Percentiles rank a stretch among this genome's conserved stretches.
These are phyloP conservation scores for Alternaria panax DNA, from an alignment of 2,329 filamentous ascomycete species.

Conservation along the genomic window DNA sequence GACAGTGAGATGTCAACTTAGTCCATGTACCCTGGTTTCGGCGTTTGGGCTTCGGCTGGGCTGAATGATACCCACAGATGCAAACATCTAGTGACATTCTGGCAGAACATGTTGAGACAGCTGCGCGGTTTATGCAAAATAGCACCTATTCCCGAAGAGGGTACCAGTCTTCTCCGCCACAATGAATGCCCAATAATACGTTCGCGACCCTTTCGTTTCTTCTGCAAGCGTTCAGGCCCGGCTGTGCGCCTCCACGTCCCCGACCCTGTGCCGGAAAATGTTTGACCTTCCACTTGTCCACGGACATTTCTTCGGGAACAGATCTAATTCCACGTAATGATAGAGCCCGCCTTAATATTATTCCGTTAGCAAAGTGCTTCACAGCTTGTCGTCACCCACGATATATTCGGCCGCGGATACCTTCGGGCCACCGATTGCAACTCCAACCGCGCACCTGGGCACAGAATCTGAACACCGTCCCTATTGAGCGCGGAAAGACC, in stretches of 20 bases:
- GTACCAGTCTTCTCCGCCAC: background rate
- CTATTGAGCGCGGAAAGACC: background rate
- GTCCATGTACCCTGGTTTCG: background rate
- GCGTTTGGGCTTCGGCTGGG: slow-evolving; percentile 6
- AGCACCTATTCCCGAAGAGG: background rate
- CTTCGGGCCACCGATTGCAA: slow-evolving; percentile 1
- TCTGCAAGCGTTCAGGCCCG: background rate
- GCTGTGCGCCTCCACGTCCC: slow-evolving; percentile 5
- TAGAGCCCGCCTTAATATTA: background rate
- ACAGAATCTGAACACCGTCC: slow-evolving; percentile 6
- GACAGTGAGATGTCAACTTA: slow-evolving; percentile 13
- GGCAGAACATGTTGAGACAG: slow-evolving; percentile 4
- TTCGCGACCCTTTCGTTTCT: slow-evolving; percentile 1
- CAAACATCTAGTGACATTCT: background rate
- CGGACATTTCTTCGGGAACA: slow-evolving; percentile 6
- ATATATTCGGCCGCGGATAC: slow-evolving; percentile 27
- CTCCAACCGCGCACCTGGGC: slow-evolving; percentile 12
- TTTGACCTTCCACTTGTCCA: slow-evolving; percentile 2
- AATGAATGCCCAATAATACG: slow-evolving; percentile 1
- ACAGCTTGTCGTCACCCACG: slow-evolving; percentile 9
- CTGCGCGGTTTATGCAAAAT: slow-evolving; percentile 1
- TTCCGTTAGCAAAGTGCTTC: background rate
- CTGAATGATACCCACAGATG: slow-evolving; percentile 4
- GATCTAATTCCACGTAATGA: background rate
- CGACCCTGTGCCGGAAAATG: slow-evolving; percentile 6